These are phyloP conservation scores for Xerocomus nothofagi DNA, from an alignment of 1,284 basidiomycete species.

Conservation along the genomic window DNA sequence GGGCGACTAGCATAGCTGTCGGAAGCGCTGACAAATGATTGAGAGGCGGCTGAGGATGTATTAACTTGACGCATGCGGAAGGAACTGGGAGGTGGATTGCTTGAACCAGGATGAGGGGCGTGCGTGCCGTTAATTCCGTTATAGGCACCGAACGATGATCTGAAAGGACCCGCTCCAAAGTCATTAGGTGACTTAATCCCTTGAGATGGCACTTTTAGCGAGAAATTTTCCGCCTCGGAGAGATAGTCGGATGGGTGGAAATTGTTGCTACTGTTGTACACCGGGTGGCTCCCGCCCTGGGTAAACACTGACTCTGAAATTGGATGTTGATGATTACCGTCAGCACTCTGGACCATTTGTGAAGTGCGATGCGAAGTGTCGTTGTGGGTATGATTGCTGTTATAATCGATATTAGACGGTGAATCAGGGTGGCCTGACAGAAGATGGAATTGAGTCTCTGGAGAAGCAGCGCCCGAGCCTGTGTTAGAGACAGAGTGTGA, in stretches of 20 bases:
- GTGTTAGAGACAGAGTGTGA: slow-evolving; percentile 44
- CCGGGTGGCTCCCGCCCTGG: slow-evolving; percentile 35
- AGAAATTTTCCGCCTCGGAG: slow-evolving; percentile 39
- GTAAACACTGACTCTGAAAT: slow-evolving; percentile 31
- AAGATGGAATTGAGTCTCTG: slow-evolving; percentile 54
- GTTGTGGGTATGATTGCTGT: slow-evolving; percentile 36
- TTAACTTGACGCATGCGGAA: slow-evolving; percentile 37
- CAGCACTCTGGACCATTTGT: slow-evolving; percentile 39
- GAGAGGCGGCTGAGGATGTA: slow-evolving; percentile 20
- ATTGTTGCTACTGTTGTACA: slow-evolving; percentile 50
- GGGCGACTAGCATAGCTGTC: slow-evolving; percentile 29
- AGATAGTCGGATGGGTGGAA: slow-evolving; percentile 42
- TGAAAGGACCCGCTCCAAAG: slow-evolving; percentile 38
- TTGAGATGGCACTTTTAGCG: slow-evolving; percentile 39
- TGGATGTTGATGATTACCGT: slow-evolving; percentile 35
- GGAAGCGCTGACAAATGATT: slow-evolving; percentile 26
- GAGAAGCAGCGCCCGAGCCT: slow-evolving; percentile 52
- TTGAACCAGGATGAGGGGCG: slow-evolving; percentile 20
- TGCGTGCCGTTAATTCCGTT: slow-evolving; percentile 31
- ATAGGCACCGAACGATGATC: slow-evolving; percentile 39
- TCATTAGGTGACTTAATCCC: slow-evolving; percentile 42
- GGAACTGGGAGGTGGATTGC: slow-evolving; percentile 30
- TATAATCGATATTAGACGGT: slow-evolving; percentile 40
- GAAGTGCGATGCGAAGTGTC: slow-evolving; percentile 36
- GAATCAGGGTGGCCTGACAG: slow-evolving; percentile 50